phyloP scores from a whole-genome alignment of 2,329 filamentous ascomycete genomes.

The Aspergillus thermomutatus region DNA sequence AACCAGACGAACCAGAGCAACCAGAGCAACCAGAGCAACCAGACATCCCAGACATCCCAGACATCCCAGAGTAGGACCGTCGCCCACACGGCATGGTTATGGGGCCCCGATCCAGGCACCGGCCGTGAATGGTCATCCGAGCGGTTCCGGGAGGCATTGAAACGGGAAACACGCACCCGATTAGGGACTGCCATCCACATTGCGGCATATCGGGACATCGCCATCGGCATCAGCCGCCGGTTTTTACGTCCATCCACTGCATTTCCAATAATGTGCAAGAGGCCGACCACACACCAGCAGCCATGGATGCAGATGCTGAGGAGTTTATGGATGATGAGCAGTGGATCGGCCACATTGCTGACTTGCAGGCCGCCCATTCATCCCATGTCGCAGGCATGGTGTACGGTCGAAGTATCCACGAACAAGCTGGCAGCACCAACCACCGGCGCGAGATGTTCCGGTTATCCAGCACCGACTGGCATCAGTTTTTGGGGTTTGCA shows the following conservation, averaged over 20 bases:
- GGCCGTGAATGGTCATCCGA: not conserved
- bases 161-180: too few relatives aligned
- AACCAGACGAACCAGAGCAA: too few relatives aligned
- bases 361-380: constrained; percentile 2
- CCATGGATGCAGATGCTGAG: not conserved
- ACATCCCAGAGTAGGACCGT: too few relatives aligned
- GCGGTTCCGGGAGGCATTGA: not conserved
- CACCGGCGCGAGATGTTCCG: too few relatives aligned
- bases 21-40: too few relatives aligned
- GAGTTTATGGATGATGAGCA: not conserved
- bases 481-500: too few relatives aligned
- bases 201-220: constrained; percentile 1
- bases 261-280: constrained; percentile 4
- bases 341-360: constrained; percentile 3
- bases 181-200: not conserved
- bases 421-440: too few relatives aligned
- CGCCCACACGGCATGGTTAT: not conserved
- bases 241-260: constrained; percentile 3
- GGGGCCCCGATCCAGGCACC: not conserved
- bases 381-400: too few relatives aligned
- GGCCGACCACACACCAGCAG: not conserved
- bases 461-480: too few relatives aligned
- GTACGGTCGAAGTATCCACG: too few relatives aligned
- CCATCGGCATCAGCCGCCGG: constrained; percentile 6
- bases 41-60: too few relatives aligned